Percentiles rank a stretch among this genome's conserved stretches.
These are phyloP conservation scores for Chaetomium tenue DNA, from an alignment of 495 filamentous ascomycete species.

Conservation along the genomic window DNA sequence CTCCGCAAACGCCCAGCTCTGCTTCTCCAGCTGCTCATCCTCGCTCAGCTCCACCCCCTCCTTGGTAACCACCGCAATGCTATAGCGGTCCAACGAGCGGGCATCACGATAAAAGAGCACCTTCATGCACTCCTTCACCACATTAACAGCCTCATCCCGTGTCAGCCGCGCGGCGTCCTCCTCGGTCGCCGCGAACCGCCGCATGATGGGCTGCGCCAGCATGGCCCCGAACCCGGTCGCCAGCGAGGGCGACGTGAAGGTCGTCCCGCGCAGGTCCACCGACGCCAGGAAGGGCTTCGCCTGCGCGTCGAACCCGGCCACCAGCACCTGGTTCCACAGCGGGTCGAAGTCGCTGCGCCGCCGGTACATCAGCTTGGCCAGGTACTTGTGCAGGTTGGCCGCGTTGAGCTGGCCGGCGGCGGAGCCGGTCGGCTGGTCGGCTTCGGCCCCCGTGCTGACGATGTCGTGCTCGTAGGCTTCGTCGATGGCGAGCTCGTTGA, in stretches of 20 bases:
- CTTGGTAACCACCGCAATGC: constrained; percentile 82
- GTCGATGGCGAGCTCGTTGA: constrained; percentile 78
- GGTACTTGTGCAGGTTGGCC: constrained; percentile 93
- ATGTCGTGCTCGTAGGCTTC: constrained; percentile 69
- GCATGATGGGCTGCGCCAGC: constrained; percentile 87
- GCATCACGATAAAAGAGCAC: constrained; percentile 97
- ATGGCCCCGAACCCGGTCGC: constrained; percentile 93
- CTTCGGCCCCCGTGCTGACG: constrained; percentile 41
- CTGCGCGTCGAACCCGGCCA: constrained; percentile 79
- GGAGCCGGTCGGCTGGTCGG: constrained; percentile 28
- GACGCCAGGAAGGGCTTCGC: constrained; percentile 82
- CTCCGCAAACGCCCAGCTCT: constrained; percentile 98
- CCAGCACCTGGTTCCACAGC: constrained; percentile 91
- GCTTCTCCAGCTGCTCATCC: constrained; percentile 66
- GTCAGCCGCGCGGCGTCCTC: constrained; percentile 64
- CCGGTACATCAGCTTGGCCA: constrained; percentile 90
- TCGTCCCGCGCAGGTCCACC: constrained; percentile 90
- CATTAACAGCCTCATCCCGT: constrained; percentile 73
- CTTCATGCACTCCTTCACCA: constrained; percentile 92
- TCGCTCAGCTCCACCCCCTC: constrained; percentile 80
- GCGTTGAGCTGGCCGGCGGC: constrained; percentile 65
- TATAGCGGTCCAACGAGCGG: constrained; percentile 85
- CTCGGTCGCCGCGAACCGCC: constrained; percentile 78
- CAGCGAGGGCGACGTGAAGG: constrained; percentile 79
- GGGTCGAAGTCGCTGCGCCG: constrained; percentile 94